These are phyloP conservation scores for Chaetoscypha palmicola DNA, from an alignment of 2,329 filamentous ascomycete species.

Conservation along the genomic window DNA sequence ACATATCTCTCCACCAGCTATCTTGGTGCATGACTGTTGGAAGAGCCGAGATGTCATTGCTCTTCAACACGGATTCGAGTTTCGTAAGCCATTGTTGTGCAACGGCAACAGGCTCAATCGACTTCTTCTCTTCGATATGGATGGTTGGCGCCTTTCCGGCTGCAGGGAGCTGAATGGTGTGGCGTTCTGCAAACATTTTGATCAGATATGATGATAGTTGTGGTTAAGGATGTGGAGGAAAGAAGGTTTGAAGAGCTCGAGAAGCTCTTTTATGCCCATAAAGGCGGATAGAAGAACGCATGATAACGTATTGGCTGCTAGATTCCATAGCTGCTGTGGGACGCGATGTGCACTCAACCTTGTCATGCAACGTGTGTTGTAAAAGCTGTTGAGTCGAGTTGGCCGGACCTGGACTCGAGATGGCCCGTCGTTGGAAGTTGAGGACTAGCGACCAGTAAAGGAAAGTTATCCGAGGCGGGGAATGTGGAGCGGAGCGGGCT, in stretches of 20 bases:
- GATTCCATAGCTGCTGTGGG: neutral
- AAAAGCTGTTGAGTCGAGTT: too few relatives aligned
- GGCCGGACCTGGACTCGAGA: slow-evolving; percentile 12
- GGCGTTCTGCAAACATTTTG: slow-evolving; percentile 18
- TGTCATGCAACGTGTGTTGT: neutral
- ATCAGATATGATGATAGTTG: neutral
- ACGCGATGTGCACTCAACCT: neutral
- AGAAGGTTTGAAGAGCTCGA: neutral
- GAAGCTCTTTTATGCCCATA: neutral
- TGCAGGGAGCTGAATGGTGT: slow-evolving; percentile 14
- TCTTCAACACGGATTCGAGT: slow-evolving; percentile 10
- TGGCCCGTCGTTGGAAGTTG: slow-evolving; percentile 17
- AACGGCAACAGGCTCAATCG: slow-evolving; percentile 2
- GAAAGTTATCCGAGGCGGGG: slow-evolving; percentile 5
- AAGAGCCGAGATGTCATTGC: slow-evolving; percentile 7
- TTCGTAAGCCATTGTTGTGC: slow-evolving; percentile 16
- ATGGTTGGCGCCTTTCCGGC: slow-evolving; percentile 7
- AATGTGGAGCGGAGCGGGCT: neutral
- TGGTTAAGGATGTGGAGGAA: neutral
- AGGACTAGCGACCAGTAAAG: too few relatives aligned
- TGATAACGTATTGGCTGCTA: neutral
- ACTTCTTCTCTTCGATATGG: slow-evolving; percentile 1
- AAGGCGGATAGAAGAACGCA: neutral
- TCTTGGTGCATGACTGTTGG: slow-evolving; percentile 9
- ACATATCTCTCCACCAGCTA: slow-evolving; percentile 34